These are phyloP conservation scores for Xylaria multiplex DNA, from an alignment of 2,329 filamentous ascomycete species.

Conservation along the genomic window DNA sequence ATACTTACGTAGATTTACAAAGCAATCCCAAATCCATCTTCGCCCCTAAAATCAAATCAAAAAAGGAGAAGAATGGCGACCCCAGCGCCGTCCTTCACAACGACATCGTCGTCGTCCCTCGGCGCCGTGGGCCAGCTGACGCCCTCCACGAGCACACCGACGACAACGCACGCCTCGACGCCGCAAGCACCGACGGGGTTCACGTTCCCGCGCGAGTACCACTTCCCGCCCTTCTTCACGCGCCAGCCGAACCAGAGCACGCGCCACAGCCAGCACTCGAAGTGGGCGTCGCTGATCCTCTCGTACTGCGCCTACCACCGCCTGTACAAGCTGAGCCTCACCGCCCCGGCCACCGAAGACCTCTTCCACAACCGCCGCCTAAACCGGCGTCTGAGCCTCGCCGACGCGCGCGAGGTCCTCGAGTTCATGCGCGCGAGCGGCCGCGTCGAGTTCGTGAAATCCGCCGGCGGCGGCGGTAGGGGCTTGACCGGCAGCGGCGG, in stretches of 20 bases:
- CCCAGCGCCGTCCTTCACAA: slow-evolving; percentile 24
- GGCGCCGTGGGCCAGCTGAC: slow-evolving; percentile 18
- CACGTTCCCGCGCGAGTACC: slow-evolving; percentile 71
- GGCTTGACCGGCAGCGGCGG: slow-evolving; percentile 39
- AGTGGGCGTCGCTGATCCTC: slow-evolving; percentile 89
- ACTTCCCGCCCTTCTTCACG: slow-evolving; percentile 88
- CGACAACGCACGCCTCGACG: slow-evolving; percentile 31
- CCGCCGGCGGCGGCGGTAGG: background rate
- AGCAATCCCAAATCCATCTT: background rate
- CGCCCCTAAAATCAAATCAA: background rate
- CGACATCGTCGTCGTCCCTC: slow-evolving; percentile 24
- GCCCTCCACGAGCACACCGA: slow-evolving; percentile 4
- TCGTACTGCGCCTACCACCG: slow-evolving; percentile 83
- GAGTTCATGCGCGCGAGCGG: slow-evolving; percentile 69
- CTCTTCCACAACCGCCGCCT: slow-evolving; percentile 69
- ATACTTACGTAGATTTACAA: background rate
- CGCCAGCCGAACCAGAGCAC: slow-evolving; percentile 79
- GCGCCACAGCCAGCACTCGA: slow-evolving; percentile 77
- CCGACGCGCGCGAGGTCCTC: slow-evolving; percentile 67
- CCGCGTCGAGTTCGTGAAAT: slow-evolving; percentile 71
- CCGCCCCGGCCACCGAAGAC: slow-evolving; percentile 51
- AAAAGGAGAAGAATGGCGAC: slow-evolving; percentile 23
- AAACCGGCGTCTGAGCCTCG: slow-evolving; percentile 59
- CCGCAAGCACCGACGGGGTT: slow-evolving; percentile 49
- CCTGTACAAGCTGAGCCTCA: slow-evolving; percentile 74